phyloP scores from a whole-genome alignment of 306 rosid species.

The Begonia peltatifolia region DNA sequence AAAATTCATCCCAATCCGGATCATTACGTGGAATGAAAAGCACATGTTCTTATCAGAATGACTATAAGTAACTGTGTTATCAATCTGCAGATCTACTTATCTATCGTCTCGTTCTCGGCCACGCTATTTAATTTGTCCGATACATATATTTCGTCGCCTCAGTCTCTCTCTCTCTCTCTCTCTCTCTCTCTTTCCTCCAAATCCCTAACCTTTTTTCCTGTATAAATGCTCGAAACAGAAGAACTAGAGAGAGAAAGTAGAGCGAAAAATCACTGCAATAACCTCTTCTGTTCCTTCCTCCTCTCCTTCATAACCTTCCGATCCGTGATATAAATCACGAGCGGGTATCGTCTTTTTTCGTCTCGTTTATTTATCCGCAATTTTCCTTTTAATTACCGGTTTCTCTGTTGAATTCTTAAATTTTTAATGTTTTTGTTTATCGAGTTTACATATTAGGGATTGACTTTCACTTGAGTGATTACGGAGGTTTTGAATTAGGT shows the following conservation, averaged over 20 bases:
- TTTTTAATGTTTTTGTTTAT: not conserved
- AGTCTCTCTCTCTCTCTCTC: constrained; percentile 26
- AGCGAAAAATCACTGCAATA: constrained; percentile 32
- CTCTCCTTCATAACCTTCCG: constrained; percentile 32
- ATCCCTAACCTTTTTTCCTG: constrained; percentile 58
- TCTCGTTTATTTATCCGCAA: constrained; percentile 2
- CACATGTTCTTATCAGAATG: not conserved
- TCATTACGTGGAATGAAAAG: constrained; percentile 20
- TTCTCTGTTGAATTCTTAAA: not conserved
- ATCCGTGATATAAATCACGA: constrained; percentile 40
- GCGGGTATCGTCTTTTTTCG: constrained; percentile 24
- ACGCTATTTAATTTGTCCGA: constrained; percentile 82
- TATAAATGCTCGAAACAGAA: constrained; percentile 62
- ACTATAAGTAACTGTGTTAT: constrained; percentile 25
- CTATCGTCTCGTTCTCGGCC: constrained; percentile 52
- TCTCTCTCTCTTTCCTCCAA: constrained; percentile 37
- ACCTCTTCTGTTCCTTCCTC: constrained; percentile 22
- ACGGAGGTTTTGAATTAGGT: constrained; percentile 28
- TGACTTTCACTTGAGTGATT: constrained; percentile 32
- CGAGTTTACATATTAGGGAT: not conserved
- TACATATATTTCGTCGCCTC: constrained; percentile 56
- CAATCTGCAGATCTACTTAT: constrained; percentile 7
- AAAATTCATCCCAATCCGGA: constrained; percentile 26
- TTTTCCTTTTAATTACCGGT: constrained; percentile 10
- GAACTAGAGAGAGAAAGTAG: constrained; percentile 67